Base-by-base conservation (phyloP, 176 grass and related monocot genomes). In the Juncus inflexus region DNA sequence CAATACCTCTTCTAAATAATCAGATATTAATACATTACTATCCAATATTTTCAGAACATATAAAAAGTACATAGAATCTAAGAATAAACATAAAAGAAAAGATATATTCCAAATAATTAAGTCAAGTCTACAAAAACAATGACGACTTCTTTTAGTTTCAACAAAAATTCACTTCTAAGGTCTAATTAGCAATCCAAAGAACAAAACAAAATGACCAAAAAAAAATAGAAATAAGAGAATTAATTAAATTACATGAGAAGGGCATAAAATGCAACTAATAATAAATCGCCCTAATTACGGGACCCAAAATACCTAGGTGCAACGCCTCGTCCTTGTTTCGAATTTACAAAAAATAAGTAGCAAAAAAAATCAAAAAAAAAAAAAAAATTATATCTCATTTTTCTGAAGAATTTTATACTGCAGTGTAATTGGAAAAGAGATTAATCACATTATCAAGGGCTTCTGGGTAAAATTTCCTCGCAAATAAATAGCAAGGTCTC, bases 401-500 rank as follows among this genome's bases (percentile, higher is more conserved):
- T 71, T 12, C 41, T 71, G 42, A 28, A 16, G 53, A 59, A 69
- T 57, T 52, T 96, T 71, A 96, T 73, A 87, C 75, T 56, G 79
- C 81, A n/a, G 77, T 86, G 45, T 96, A 91, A 68, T 79, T 91
- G 74, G 77, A 83, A 76, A 91, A 96, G 72, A 83, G 66, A 59
- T 89, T 85, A 75, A 89, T 71, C 79, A 96, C 38, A 71, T 83
- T 91, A 74, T 86, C 84, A 42, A 83, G 84, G 52, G 84, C 65
- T 70, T 91, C 92, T 0, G 87, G 92, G 50, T 86, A 81, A 52
- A 96, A 96, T 66, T 96, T 96, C 60, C 92, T 84, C 14, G 92
- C 87, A 67, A 96, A 96, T 67, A 96, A 84, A 50, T 96, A 96
- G 72, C 92, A 96, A 35, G 92, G 87, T 75, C 87, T 89, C 82